phyloP scores from a whole-genome alignment of 345 rosid species.

The Turritis glabra region DNA sequence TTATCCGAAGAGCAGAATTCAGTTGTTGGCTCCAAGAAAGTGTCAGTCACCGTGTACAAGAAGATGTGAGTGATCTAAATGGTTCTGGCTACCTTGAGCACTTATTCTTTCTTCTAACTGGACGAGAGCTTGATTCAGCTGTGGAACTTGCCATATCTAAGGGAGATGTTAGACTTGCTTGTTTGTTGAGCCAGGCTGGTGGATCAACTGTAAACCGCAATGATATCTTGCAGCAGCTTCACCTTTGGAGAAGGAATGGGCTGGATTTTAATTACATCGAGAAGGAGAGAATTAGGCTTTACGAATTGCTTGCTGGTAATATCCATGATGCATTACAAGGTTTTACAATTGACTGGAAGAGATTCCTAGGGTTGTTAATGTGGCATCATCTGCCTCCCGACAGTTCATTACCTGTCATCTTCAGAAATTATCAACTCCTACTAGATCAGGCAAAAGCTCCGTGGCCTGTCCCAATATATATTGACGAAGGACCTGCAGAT shows the following conservation, averaged over 20 bases:
- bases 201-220: slow-evolving; percentile 77
- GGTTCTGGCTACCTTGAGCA: slow-evolving; percentile 79
- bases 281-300: slow-evolving; percentile 72
- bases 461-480: slow-evolving; percentile 72
- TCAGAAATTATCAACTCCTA: slow-evolving; percentile 69
- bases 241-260: slow-evolving; percentile 83
- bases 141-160: slow-evolving; percentile 83
- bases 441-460: slow-evolving; percentile 76
- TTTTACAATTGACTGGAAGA: slow-evolving; percentile 86
- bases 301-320: slow-evolving; percentile 92
- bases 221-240: slow-evolving; percentile 72
- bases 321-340: slow-evolving; percentile 63
- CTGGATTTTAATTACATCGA: slow-evolving; percentile 89
- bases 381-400: slow-evolving; percentile 83
- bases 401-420: slow-evolving; percentile 62
- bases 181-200: slow-evolving; percentile 96
- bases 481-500: slow-evolving; percentile 83
- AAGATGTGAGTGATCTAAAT: slow-evolving; percentile 71
- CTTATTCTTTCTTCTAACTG: slow-evolving; percentile 81
- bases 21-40: slow-evolving; percentile 93
- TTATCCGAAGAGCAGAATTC: slow-evolving; percentile 92
- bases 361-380: slow-evolving; percentile 92
- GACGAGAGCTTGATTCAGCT: slow-evolving; percentile 81
- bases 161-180: slow-evolving; percentile 96
- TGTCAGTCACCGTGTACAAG: slow-evolving; percentile 90